Base-by-base conservation (phyloP, 208 protist genomes). In the Tritrichomonas musculus region DNA sequence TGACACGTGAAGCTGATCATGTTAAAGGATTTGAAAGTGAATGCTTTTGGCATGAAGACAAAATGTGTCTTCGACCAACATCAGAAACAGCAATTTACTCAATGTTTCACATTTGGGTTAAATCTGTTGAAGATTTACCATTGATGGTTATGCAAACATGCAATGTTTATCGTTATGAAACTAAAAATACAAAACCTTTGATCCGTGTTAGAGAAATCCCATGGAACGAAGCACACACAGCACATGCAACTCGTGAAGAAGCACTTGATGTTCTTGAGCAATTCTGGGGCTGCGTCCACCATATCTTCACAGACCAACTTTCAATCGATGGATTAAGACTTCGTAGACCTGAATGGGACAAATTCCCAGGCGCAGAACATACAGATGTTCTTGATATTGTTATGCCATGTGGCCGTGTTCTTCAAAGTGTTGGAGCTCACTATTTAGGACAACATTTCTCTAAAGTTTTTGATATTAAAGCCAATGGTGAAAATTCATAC, bases 201-300 rank as follows among this genome's bases (percentile, higher is more conserved):
- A 96, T 96, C n/a, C 69, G 95, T 14, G 93, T 95, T 27, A 27
- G 95, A 33, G 95, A 96, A 92, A 95, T 96, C n/a, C 94, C 88
- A 41, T 96, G 95, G 95, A 96, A 96, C 50, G 95, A 96, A 92
- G 95, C 93, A 11, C 95, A 96, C 60, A 95, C 94, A 77, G 69
- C 66, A 30, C 94, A 95, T 60, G 94, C 94, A 25, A 96, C 95
- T 33, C 75, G 30, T 33, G 92, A 82, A 1, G 95, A 96, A 11
- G 94, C 94, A 4, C 8, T 93, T 17, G 75, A 94, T 11, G 84
- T 92, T 22, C 66, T 95, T 13, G 55, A 93, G 0, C 0, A 53
- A 9, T 92, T 75, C 49, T 96, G 94, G 94, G 93, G 69, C 36
- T 64, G 50, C 30, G 95, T 95, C 65, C 60, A 66, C 20, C 47